Percentiles rank a stretch among this genome's conserved stretches.
These are phyloP conservation scores for Fusarium heterosporum DNA, from an alignment of 2,329 filamentous ascomycete genomes.

Conservation along the genomic window DNA sequence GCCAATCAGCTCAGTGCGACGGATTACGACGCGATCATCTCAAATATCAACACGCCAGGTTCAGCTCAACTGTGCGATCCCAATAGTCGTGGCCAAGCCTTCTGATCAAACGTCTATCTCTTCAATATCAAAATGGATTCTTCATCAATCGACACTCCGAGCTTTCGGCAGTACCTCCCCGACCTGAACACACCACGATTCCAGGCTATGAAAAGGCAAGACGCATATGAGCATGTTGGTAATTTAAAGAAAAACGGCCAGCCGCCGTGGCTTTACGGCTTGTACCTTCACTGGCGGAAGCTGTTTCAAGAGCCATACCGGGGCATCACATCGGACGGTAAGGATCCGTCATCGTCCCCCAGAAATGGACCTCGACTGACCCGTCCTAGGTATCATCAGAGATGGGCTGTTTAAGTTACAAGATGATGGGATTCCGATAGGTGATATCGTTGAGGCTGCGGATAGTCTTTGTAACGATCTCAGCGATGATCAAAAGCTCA, in stretches of 20 bases:
- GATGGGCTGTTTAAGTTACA: slow-evolving; percentile 67
- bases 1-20: neutral
- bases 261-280: slow-evolving; percentile 74
- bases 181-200: slow-evolving; percentile 2
- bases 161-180: slow-evolving; percentile 18
- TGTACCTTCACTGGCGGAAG: slow-evolving; percentile 69
- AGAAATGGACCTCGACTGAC: neutral
- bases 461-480: slow-evolving; percentile 34
- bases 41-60: no score
- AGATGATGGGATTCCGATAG: slow-evolving; percentile 73
- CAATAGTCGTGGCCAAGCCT: neutral
- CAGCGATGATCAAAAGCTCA: neutral
- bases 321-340: slow-evolving; percentile 77
- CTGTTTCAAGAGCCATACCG: slow-evolving; percentile 75
- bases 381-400: slow-evolving; percentile 59
- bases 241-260: slow-evolving; percentile 68
- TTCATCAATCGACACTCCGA: neutral
- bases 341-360: neutral
- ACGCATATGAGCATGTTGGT: slow-evolving; percentile 71
- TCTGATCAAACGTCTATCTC: no score
- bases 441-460: slow-evolving; percentile 65
- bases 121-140: neutral
- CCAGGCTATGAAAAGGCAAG: slow-evolving; percentile 66
- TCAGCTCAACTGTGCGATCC: no score
- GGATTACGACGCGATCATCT: no score